Conservation (phyloP, 352 stramenopile species). For the Phytophthora kernoviae region DNA sequence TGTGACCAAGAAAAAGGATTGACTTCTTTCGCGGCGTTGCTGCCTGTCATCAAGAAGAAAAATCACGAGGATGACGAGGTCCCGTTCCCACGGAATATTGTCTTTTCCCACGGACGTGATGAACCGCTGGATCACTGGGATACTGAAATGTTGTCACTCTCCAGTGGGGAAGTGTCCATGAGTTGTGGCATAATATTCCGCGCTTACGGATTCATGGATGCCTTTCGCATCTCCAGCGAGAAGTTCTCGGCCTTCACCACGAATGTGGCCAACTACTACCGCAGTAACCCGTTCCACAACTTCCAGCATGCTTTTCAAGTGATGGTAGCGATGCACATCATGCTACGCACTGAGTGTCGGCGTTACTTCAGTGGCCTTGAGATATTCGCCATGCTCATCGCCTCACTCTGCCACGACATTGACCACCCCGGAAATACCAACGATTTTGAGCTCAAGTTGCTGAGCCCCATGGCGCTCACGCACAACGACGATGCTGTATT, state of each 20-base stretch:
- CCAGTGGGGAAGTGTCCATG: conserved; percentile 47
- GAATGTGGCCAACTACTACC: conserved; percentile 73
- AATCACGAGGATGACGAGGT: conserved; percentile 54
- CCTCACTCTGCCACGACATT: conserved; percentile 80
- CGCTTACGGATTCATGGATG: conserved; percentile 58
- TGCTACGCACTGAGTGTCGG: conserved; percentile 59
- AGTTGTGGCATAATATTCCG: conserved; percentile 52
- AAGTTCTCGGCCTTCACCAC: conserved; percentile 61
- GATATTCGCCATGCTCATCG: conserved; percentile 77
- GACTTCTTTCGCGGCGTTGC: conserved; percentile 25
- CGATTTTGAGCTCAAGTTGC: conserved; percentile 80
- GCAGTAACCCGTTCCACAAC: conserved; percentile 82
- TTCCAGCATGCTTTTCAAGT: conserved; percentile 82
- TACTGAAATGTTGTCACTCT: conserved; percentile 43
- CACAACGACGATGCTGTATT: conserved; percentile 88
- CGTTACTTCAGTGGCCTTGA: conserved; percentile 68
- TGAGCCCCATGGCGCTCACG: conserved; percentile 76
- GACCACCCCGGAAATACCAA: conserved; percentile 87
- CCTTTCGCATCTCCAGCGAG: conserved; percentile 55
- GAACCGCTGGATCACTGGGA: conserved; percentile 65
- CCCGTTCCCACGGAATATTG: conserved; percentile 61
- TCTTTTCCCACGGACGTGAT: conserved; percentile 39
- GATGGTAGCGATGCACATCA: conserved; percentile 59
- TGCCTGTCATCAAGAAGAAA: conserved; percentile 48
- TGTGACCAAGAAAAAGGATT: conserved; percentile 18